Base-by-base conservation (phyloP, 768 basidiomycete genomes). In the Clitopilus passeckerianus region DNA sequence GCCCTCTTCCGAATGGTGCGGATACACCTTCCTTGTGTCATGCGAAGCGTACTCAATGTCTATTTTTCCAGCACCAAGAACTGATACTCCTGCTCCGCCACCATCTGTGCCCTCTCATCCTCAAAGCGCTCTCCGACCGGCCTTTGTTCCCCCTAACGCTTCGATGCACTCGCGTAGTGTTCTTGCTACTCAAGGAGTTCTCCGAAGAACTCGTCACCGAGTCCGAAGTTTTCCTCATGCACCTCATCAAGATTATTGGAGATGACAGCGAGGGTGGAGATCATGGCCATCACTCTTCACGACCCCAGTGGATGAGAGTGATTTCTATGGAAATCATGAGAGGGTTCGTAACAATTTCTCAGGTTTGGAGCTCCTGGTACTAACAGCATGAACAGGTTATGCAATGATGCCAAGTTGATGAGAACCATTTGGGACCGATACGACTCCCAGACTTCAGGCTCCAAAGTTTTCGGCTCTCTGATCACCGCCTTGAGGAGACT, bases 311-410 rank as follows among this genome's bases (percentile, higher is more conserved):
- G 95, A 90, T 93, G 79, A 79, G 94, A 15, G 93, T 96, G 0
- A 79, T 98, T 8, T 87, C 93, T 1, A 87, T 96, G 86, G 95
- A 98, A 69, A 89, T 95, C 50, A 86, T 96, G 76, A 79, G 95
- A 70, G 95, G 93, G 87, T 90, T 65, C 35, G 74, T 9, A 30
- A 16, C 34, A 34, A 14, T n/a, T 30, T 12, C 15, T 8, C 27
- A 30, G 7, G 20, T 27, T 10, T 20, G 9, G 10, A 37, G 3
- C 24, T 60, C 30, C 6, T 14, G 16, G 20, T 10, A 33, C 54
- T 55, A 20, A 57, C 46, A 24, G 6, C 6, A 16, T 59, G 30
- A 30, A 43, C 64, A 90, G 88, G 7, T 68, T 95, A 30, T 95
- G 91, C 67, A 87, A 82, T 60, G 92, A 94, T 60, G 85, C 86